phyloP scores from a whole-genome alignment of 169 alveolate species.

The Ophryocystis elektroscirrha region DNA sequence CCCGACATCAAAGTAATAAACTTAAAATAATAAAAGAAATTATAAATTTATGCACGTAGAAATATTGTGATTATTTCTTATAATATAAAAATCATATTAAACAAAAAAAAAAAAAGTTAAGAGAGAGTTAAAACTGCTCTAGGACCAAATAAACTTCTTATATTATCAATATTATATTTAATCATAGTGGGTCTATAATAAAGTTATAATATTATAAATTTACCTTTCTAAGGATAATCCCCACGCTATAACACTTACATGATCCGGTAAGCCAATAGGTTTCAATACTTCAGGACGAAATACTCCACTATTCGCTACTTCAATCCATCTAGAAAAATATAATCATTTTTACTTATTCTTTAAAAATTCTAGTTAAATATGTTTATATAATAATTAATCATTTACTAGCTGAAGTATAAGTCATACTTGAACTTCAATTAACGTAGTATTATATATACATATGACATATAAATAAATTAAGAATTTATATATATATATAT shows the following conservation, averaged over 20 bases:
- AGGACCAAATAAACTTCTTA: constrained; percentile 87
- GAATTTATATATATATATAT: no score
- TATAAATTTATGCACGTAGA: no score
- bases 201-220: no score
- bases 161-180: constrained; percentile 71
- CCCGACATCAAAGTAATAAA: no score
- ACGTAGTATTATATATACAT: neutral
- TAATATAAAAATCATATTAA: no score
- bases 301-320: constrained; percentile 96
- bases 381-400: neutral
- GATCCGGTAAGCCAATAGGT: constrained; percentile 94
- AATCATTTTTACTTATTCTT: neutral
- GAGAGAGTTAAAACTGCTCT: constrained; percentile 11
- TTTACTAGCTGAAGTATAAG: no score
- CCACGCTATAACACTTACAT: constrained; percentile 94
- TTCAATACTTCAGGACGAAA: constrained; percentile 97
- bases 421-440: neutral
- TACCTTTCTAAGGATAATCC: constrained; percentile 91
- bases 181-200: constrained; percentile 98
- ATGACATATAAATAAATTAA: no score
- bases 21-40: no score
- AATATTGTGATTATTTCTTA: no score
- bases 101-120: no score
- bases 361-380: neutral
- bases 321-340: constrained; percentile 55